These are phyloP conservation scores for Suillus occidentalis DNA, from an alignment of 768 basidiomycete species.

Conservation along the genomic window DNA sequence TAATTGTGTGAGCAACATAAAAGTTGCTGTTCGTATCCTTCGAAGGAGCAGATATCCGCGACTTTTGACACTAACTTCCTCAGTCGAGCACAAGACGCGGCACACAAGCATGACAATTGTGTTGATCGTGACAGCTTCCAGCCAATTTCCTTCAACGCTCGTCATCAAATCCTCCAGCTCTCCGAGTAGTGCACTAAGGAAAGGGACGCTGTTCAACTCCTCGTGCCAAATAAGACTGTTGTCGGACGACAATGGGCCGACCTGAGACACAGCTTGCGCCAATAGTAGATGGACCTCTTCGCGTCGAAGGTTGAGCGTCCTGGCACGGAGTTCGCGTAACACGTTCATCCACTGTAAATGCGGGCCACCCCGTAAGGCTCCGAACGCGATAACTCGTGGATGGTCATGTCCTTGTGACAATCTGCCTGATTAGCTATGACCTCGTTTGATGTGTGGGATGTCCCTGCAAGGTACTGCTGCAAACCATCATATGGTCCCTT, in stretches of 20 bases:
- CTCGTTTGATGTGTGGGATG: conserved; percentile 43
- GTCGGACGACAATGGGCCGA: conserved; percentile 30
- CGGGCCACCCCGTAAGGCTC: conserved; percentile 43
- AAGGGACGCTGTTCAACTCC: conserved; percentile 33
- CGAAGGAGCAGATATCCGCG: conserved; percentile 30
- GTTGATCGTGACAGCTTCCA: conserved; percentile 30
- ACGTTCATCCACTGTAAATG: conserved; percentile 54
- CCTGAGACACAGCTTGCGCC: conserved; percentile 44
- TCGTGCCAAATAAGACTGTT: conserved; percentile 39
- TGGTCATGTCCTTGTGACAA: conserved; percentile 39
- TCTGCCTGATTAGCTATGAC: conserved; percentile 41
- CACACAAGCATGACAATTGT: conserved; percentile 34
- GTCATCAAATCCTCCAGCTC: conserved; percentile 37
- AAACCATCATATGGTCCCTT: conserved; percentile 34
- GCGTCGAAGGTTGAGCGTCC: conserved; percentile 38
- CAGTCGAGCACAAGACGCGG: conserved; percentile 36
- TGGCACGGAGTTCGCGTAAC: conserved; percentile 42
- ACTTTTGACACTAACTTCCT: conserved; percentile 12
- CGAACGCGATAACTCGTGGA: conserved; percentile 50
- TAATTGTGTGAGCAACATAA: conserved; percentile 40
- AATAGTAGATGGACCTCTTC: conserved; percentile 44
- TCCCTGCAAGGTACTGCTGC: conserved; percentile 37
- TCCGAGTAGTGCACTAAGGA: conserved; percentile 36
- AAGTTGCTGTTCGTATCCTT: conserved; percentile 30
- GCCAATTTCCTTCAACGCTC: conserved; percentile 43